These are phyloP conservation scores for Hyaloscypha finlandica DNA, from an alignment of 495 filamentous ascomycete species.

Conservation along the genomic window DNA sequence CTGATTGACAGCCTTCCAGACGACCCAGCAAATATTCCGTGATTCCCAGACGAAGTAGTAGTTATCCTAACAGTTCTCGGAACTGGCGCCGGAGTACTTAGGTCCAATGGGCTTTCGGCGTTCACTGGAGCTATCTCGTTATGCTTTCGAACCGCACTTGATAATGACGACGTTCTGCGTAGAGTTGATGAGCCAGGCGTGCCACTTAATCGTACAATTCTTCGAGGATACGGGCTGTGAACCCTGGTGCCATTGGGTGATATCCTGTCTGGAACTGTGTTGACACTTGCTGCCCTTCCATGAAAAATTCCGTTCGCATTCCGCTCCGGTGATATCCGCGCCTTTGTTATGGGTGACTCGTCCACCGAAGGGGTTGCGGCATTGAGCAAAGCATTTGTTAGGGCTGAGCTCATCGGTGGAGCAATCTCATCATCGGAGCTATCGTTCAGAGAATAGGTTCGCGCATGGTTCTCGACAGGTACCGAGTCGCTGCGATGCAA, in stretches of 20 bases:
- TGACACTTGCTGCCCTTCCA: constrained; percentile 14
- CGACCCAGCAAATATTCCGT: constrained; percentile 41
- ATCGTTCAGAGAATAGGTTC: constrained; percentile 44
- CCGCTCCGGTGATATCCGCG: constrained; percentile 18
- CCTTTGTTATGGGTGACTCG: constrained; percentile 30
- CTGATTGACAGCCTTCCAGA: constrained; percentile 42
- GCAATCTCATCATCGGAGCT: constrained; percentile 76
- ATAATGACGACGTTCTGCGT: constrained; percentile 28
- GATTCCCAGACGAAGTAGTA: constrained; percentile 44
- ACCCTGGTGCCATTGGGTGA: constrained; percentile 16
- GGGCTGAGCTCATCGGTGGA: constrained; percentile 74
- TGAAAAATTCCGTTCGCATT: constrained; percentile 3
- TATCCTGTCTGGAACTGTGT: constrained; percentile 6
- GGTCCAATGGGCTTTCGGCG: constrained; percentile 42
- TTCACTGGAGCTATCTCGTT: constrained; percentile 14
- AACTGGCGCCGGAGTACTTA: constrained; percentile 68
- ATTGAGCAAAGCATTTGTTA: constrained; percentile 74
- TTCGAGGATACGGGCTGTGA: constrained; percentile 28
- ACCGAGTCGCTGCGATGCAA: constrained; percentile 12
- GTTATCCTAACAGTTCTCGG: constrained; percentile 65
- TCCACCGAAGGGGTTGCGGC: constrained; percentile 56
- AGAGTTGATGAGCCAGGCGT: constrained; percentile 31
- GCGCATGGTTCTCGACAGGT: constrained; percentile 18
- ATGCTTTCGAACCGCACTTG: constrained; percentile 20
- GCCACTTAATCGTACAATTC: constrained; percentile 31